phyloP scores from a whole-genome alignment of 1,284 basidiomycete genomes.

The Phellopilus nigrolimitatus region DNA sequence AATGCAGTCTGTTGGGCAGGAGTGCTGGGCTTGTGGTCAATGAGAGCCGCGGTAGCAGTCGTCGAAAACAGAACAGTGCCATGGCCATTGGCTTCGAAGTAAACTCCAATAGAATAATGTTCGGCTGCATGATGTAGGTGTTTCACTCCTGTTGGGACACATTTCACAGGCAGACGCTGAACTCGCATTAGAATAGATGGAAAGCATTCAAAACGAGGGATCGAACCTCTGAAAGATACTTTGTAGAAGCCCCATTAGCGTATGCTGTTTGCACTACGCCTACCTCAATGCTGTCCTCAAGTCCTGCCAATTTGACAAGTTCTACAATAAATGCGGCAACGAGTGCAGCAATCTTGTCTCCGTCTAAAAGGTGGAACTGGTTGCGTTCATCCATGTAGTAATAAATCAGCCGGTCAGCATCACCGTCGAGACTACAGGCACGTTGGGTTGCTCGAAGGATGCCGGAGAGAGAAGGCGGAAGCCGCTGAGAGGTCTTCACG shows the following conservation, averaged over 20 bases:
- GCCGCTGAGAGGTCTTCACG: constrained; percentile 89
- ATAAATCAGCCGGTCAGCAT: constrained; percentile 96
- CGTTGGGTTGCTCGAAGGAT: constrained; percentile 66
- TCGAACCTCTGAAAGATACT: constrained; percentile 80
- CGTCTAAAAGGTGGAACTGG: constrained; percentile 91
- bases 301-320: constrained; percentile 78
- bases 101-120: constrained; percentile 91
- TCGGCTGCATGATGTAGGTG: constrained; percentile 98
- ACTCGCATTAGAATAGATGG: constrained; percentile 8
- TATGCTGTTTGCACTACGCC: constrained; percentile 99
- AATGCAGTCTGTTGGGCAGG: constrained; percentile 79
- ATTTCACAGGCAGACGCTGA: constrained; percentile 88
- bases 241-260: constrained; percentile 96
- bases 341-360: constrained; percentile 96
- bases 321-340: constrained; percentile 93
- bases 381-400: constrained; percentile 81
- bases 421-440: constrained; percentile 93
- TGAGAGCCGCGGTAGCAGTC: constrained; percentile 57
- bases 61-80: constrained; percentile 95
- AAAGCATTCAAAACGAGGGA: constrained; percentile 17
- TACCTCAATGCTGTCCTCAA: constrained; percentile 71
- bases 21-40: constrained; percentile 65
- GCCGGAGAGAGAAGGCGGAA: constrained; percentile 69
- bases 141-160: constrained; percentile 97
- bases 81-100: constrained; percentile 99